A percentile compares a stretch with the other conserved stretches of the same genome.
These are phyloP conservation scores for Ricinus communis DNA, from an alignment of 345 rosid genomes.

Conservation along the genomic window DNA sequence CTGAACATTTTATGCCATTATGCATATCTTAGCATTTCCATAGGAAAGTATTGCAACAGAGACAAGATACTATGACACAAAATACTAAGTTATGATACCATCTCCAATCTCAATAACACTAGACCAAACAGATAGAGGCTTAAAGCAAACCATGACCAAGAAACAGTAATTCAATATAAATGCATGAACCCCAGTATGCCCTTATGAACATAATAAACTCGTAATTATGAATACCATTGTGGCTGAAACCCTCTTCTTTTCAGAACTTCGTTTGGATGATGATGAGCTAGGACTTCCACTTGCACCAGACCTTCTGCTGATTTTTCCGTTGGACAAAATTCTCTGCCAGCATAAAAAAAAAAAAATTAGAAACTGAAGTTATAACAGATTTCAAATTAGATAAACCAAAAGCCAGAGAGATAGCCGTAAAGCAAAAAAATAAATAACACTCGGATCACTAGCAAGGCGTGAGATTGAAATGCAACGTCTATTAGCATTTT, in stretches of 20 bases:
- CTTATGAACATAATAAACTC: background rate
- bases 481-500: background rate
- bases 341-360: conserved; percentile 38
- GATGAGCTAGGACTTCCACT: conserved; percentile 44
- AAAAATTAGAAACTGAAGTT: too few species aligned
- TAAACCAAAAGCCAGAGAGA: background rate
- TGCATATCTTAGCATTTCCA: background rate
- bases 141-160: background rate
- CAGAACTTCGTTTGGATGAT: conserved; percentile 53
- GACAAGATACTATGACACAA: background rate
- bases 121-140: background rate
- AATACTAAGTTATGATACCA: too few species aligned
- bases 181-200: background rate
- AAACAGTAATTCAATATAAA: background rate
- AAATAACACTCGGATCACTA: background rate
- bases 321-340: conserved; percentile 44
- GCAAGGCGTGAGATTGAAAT: background rate
- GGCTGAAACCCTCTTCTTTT: conserved; percentile 51
- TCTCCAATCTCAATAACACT: background rate
- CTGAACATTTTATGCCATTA: background rate
- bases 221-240: conserved; percentile 39
- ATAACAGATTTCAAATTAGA: background rate
- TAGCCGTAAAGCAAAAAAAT: background rate
- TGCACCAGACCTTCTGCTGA: conserved; percentile 47
- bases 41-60: background rate